Evolutionary conservation across 768 basidiomycete species (phyloP).

Genomic region (Pholiota molesta): DNA sequence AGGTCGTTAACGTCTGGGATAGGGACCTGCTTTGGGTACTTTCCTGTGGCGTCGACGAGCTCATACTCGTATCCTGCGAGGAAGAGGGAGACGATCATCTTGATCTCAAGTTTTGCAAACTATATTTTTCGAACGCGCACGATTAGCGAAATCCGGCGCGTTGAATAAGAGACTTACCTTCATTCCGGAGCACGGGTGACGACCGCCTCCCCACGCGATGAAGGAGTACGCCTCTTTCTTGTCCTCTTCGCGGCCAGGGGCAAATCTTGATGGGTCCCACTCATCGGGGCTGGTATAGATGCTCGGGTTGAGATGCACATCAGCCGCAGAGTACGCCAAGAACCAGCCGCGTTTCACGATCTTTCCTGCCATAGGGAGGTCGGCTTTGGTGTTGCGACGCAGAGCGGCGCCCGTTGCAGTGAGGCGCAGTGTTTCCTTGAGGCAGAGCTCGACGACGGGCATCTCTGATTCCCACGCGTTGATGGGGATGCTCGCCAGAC

Average conservation of each 20-base stretch:
- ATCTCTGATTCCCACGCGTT: conserved; percentile 43
- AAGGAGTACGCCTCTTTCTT: conserved; percentile 21
- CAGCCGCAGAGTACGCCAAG: conserved; percentile 34
- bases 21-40: conserved; percentile 27
- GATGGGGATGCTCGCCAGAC: conserved; percentile 36
- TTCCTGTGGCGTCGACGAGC: conserved; percentile 34
- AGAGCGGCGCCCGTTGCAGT: conserved; percentile 29
- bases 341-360: conserved; percentile 36
- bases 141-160: too few species aligned
- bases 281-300: conserved; percentile 36
- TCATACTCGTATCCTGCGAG: conserved; percentile 37
- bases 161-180: conserved; percentile 13
- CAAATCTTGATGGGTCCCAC: conserved; percentile 40
- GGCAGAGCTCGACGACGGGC: conserved; percentile 37
- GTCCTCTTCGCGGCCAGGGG: conserved; percentile 30
- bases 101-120: conserved; percentile 42
- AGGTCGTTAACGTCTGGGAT: conserved; percentile 36
- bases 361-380: conserved; percentile 29
- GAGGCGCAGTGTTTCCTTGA: conserved; percentile 43
- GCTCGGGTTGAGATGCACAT: conserved; percentile 36
- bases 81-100: conserved; percentile 36
- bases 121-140: background rate
- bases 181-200: conserved; percentile 43
- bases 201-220: conserved; percentile 31
- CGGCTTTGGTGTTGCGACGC: conserved; percentile 37